Evolutionary conservation across 2,329 filamentous ascomycete genomes (phyloP).

Genomic region (Scedosporium minutisporum): DNA sequence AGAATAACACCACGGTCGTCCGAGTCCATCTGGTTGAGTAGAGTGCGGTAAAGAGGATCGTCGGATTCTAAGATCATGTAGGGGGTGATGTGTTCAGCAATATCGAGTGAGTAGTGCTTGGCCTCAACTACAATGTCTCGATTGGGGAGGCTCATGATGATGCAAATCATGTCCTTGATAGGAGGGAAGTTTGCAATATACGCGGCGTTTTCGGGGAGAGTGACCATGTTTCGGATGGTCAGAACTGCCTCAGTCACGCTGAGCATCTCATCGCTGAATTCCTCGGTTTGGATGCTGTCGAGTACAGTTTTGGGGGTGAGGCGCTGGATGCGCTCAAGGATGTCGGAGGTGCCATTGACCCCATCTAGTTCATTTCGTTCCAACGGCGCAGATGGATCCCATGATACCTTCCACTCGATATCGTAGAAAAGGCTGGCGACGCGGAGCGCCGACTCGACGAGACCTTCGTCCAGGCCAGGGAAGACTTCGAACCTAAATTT

Average conservation of each 20-base stretch:
- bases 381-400: constrained; percentile 32
- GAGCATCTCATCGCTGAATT: constrained; percentile 61
- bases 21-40: constrained; percentile 55
- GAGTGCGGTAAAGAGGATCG: constrained; percentile 69
- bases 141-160: constrained; percentile 68
- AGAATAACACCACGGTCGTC: constrained; percentile 75
- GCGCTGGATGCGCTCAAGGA: constrained; percentile 57
- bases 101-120: constrained; percentile 84
- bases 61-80: constrained; percentile 62
- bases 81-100: constrained; percentile 80
- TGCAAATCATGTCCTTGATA: constrained; percentile 72
- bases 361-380: constrained; percentile 44
- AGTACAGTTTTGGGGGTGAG: constrained; percentile 51
- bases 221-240: constrained; percentile 92
- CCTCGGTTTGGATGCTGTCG: constrained; percentile 62
- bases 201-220: constrained; percentile 76
- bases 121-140: constrained; percentile 68
- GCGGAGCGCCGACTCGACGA: constrained; percentile 76
- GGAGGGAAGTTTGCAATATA: constrained; percentile 69
- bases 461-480: constrained; percentile 73
- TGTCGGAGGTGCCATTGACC: constrained; percentile 39
- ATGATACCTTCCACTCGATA: constrained; percentile 71
- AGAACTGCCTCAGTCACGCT: constrained; percentile 78
- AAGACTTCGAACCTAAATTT: constrained; percentile 95
- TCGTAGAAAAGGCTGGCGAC: constrained; percentile 73